These are phyloP conservation scores for Corylus heterophylla DNA, from an alignment of 306 rosid species.

Conservation along the genomic window DNA sequence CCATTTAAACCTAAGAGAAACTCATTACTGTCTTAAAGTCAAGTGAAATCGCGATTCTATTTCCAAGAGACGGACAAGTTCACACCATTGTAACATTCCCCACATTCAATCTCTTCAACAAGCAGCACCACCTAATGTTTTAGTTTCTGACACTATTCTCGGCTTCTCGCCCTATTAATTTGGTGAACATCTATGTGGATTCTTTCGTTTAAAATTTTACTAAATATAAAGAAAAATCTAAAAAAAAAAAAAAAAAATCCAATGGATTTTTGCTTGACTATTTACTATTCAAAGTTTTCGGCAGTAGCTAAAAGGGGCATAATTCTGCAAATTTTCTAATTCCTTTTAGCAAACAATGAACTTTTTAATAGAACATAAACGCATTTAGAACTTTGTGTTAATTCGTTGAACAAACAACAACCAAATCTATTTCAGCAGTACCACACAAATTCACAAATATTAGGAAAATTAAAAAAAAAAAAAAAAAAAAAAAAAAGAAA, in stretches of 20 bases:
- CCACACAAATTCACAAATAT: background rate
- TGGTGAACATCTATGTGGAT: background rate
- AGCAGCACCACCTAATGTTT: background rate
- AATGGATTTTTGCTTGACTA: background rate
- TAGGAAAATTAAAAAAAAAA: background rate
- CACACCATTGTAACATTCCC: background rate
- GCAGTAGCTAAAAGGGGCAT: background rate
- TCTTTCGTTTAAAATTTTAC: background rate
- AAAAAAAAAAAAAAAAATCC: background rate
- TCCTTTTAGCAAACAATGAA: background rate
- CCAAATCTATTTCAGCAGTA: background rate
- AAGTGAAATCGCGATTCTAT: background rate
- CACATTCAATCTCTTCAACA: background rate
- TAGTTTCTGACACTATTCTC: background rate
- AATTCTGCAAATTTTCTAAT: background rate
- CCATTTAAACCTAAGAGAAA: slow-evolving; percentile 15
- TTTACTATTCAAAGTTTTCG: background rate
- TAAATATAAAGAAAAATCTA: background rate
- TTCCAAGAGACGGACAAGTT: background rate
- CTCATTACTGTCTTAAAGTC: background rate
- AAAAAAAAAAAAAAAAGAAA: background rate
- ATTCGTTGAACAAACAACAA: background rate
- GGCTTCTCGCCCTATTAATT: background rate
- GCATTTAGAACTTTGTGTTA: background rate
- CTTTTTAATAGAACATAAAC: background rate